Evolutionary conservation across 495 filamentous ascomycete species (phyloP).

Genomic region (Penicillium daleae): DNA sequence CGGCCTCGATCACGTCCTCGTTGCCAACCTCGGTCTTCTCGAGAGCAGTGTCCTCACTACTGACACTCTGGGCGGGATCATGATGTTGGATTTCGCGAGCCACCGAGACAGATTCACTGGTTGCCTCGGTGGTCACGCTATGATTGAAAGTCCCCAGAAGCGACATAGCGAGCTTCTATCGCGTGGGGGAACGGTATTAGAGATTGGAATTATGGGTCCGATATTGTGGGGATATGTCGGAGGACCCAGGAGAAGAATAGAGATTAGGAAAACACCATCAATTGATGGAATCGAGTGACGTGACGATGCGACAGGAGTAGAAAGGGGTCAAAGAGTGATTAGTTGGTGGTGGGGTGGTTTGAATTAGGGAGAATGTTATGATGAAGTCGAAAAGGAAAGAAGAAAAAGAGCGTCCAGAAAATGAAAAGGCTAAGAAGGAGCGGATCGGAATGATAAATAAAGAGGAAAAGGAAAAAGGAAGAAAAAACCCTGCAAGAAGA

Average conservation of each 20-base stretch:
- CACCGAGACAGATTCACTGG: constrained; percentile 13
- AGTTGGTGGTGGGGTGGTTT: background rate
- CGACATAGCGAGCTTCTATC: constrained; percentile 38
- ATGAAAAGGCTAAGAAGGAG: constrained; percentile 10
- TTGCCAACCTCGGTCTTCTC: constrained; percentile 31
- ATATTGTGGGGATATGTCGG: constrained; percentile 3
- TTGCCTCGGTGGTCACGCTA: constrained; percentile 28
- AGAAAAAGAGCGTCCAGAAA: constrained; percentile 9
- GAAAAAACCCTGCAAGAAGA: background rate
- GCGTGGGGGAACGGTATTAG: background rate
- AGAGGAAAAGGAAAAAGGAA: constrained; percentile 7
- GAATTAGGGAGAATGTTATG: background rate
- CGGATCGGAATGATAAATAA: constrained; percentile 6
- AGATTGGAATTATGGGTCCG: background rate
- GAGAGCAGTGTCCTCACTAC: constrained; percentile 37
- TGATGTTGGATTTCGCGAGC: constrained; percentile 26
- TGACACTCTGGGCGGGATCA: constrained; percentile 33
- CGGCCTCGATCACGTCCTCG: constrained; percentile 41
- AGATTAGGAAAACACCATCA: constrained; percentile 23
- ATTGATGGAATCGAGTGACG: constrained; percentile 7
- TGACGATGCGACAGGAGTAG: constrained; percentile 9
- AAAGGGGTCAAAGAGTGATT: constrained; percentile 10
- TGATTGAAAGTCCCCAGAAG: constrained; percentile 45
- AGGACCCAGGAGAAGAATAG: constrained; percentile 15
- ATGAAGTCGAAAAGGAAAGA: background rate